Evolutionary conservation across 192 early-diverging fungal genomes (phyloP).

Genomic region (Spizellomyces punctatus): DNA sequence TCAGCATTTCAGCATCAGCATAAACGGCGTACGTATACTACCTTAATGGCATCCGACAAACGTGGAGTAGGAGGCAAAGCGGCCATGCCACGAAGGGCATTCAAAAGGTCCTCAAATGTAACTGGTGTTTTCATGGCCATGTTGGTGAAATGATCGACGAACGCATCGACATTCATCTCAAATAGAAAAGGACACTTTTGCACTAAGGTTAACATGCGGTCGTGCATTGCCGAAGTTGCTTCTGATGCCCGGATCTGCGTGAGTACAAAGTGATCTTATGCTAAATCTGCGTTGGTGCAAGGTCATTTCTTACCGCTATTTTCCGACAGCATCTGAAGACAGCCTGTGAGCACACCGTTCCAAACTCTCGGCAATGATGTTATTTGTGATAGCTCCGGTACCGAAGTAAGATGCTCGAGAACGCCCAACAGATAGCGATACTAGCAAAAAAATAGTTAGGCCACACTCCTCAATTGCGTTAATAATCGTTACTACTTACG

Average conservation of each 20-base stretch:
- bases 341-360: conserved; percentile 38
- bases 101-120: conserved; percentile 20
- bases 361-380: conserved; percentile 36
- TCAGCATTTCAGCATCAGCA: neutral
- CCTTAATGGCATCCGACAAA: conserved; percentile 9
- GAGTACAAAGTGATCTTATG: too few species aligned
- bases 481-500: conserved; percentile 11
- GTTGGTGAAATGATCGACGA: conserved; percentile 28
- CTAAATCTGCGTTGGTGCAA: neutral
- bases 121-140: conserved; percentile 22
- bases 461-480: neutral
- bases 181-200: conserved; percentile 48
- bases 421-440: conserved; percentile 55
- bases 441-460: conserved; percentile 20
- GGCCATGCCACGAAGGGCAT: conserved; percentile 19
- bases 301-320: conserved; percentile 4
- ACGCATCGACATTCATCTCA: conserved; percentile 34
- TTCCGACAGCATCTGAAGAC: conserved; percentile 29
- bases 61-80: conserved; percentile 14
- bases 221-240: conserved; percentile 1
- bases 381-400: conserved; percentile 39
- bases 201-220: conserved; percentile 33
- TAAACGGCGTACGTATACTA: neutral
- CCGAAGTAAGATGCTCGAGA: conserved; percentile 45
- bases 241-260: neutral